These are phyloP conservation scores for Neopestalotiopsis rosae DNA, from an alignment of 2,329 filamentous ascomycete genomes.

Conservation along the genomic window DNA sequence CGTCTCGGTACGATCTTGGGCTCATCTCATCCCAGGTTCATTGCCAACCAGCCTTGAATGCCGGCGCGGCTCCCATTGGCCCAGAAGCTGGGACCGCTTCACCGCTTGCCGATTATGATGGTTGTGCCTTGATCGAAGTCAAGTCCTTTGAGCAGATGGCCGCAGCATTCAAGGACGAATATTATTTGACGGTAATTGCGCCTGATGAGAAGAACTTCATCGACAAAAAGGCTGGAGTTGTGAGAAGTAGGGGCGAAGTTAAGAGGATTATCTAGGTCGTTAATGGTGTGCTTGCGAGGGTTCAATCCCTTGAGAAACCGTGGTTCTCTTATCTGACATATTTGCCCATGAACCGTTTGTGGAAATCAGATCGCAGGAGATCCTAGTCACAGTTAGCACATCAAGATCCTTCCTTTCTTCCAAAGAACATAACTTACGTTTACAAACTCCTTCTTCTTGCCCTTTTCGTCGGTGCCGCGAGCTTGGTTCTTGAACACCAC, in stretches of 20 bases:
- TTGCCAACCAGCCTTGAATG: conserved; percentile 30
- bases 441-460: conserved; percentile 91
- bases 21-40: conserved; percentile 27
- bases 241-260: conserved; percentile 27
- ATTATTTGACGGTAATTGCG: conserved; percentile 34
- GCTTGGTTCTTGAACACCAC: conserved; percentile 99
- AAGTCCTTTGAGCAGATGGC: conserved; percentile 32
- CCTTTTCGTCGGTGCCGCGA: conserved; percentile 88
- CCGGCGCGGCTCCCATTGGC: conserved; percentile 19
- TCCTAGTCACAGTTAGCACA: conserved; percentile 57
- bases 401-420: not conserved
- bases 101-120: conserved; percentile 33
- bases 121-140: conserved; percentile 37
- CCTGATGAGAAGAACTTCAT: conserved; percentile 36
- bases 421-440: conserved; percentile 66
- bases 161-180: conserved; percentile 36
- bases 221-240: conserved; percentile 33
- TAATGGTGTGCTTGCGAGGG: not conserved
- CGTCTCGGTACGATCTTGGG: not conserved
- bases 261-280: conserved; percentile 18
- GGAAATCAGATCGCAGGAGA: conserved; percentile 91
- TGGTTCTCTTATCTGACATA: conserved; percentile 57
- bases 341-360: conserved; percentile 92
- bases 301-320: not conserved
- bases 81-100: conserved; percentile 22